A percentile compares a stretch with the other conserved stretches of the same genome.
phyloP scores from a whole-genome alignment of 305 asterid species.

The Caryopteris hybrid region DNA sequence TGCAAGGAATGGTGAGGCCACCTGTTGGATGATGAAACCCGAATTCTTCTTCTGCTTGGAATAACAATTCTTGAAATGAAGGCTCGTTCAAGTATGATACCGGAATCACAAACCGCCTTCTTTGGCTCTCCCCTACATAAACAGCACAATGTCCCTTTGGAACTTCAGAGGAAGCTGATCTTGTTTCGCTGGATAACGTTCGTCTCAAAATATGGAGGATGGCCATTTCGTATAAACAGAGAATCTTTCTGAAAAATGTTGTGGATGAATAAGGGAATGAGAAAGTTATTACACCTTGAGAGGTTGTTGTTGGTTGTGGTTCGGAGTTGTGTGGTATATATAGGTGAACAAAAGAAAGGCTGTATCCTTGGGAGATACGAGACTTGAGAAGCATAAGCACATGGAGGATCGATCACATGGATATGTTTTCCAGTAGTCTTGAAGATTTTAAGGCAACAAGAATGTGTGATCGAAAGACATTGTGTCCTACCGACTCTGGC shows the following conservation, averaged over 20 bases:
- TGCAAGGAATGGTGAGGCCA: constrained; percentile 41
- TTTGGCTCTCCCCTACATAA: constrained; percentile 23
- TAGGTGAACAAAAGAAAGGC: not conserved
- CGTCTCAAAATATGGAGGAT: no score
- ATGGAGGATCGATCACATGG: constrained; percentile 26
- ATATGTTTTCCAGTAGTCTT: not conserved
- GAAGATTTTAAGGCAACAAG: not conserved
- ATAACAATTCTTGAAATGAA: constrained; percentile 15
- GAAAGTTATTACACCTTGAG: no score
- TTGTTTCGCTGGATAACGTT: constrained; percentile 13
- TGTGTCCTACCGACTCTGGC: not conserved
- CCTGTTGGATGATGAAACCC: constrained; percentile 42
- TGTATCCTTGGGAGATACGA: not conserved
- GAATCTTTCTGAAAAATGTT: not conserved
- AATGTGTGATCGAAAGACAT: not conserved
- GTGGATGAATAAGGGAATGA: no score
- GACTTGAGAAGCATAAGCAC: constrained; percentile 25
- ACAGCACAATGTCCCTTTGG: constrained; percentile 28
- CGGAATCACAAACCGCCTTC: constrained; percentile 20
- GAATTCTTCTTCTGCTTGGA: no score
- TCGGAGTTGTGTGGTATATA: constrained; percentile 19
- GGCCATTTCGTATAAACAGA: constrained; percentile 8
- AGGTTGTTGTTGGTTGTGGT: constrained; percentile 1
- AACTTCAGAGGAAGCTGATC: constrained; percentile 14
- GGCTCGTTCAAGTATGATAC: constrained; percentile 23